Evolutionary conservation across 495 filamentous ascomycete genomes (phyloP), one percentile per base, ranked within the genome.

Genomic region (Aspergillus baeticus): DNA sequence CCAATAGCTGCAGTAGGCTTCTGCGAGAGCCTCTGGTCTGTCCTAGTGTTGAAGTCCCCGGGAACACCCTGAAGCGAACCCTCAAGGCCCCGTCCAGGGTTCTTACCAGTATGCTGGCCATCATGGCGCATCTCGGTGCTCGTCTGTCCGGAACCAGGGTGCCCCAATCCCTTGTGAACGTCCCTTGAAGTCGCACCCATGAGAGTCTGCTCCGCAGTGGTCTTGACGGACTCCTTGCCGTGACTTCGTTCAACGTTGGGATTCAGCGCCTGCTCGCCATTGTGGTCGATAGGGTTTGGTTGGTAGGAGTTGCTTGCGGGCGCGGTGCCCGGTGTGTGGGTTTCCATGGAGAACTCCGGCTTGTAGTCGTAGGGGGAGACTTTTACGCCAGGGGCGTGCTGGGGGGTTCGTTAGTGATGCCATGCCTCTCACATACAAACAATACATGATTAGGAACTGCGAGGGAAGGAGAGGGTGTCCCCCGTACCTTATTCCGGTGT

Each of bases 371-470:
- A 74, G 53, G 83, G 84, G 38, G 69, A 72, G 46, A 81, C 77
- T 54, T 81, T 75, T 34, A 75, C 68, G 58, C 90, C 90, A 15
- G 79, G 81, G 67, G 87, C 73, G 67, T 92, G 88, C 87, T 89
- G 65, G 51, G n/a, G 22, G n/a, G 22, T 14, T 21, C 44, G 54
- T 67, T 54, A 58, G 8, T 29, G 29, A 39, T 46, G 21, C 14
- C 38, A n/a, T n/a, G n/a, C n/a, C n/a, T n/a, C n/a, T n/a, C n/a
- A n/a, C n/a, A n/a, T n/a, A n/a, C n/a, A n/a, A n/a, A n/a, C n/a
- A n/a, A n/a, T n/a, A n/a, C n/a, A n/a, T n/a, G n/a, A 31, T 4
- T 6, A 35, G 41, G 23, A 15, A 31, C 15, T 41, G 10, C 6
- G 17, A 41, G 15, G 38, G 17, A 18, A 26, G 26, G 1, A 6